Base-by-base conservation (phyloP, 495 filamentous ascomycete genomes). In the Aspergillus leporis region DNA sequence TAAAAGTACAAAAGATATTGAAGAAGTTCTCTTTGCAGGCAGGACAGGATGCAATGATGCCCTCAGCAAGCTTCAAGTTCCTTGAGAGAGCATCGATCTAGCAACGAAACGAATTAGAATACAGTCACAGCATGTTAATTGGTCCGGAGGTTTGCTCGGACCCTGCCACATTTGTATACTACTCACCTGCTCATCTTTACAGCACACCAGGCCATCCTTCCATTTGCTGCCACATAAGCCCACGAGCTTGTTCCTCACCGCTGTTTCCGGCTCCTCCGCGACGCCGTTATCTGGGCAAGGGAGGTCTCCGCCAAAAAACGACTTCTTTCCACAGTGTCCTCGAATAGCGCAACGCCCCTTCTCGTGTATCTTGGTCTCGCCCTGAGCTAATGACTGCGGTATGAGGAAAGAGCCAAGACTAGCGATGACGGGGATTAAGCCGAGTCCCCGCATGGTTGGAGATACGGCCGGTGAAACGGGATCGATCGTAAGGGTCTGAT, bases 11-110 rank as follows among this genome's bases (percentile, higher is more conserved):
- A 67, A 98, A 98, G 46, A 95, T 83, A 78, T 98, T 92, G 81
- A 89, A 97, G 74, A 98, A 98, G 76, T 98, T 98, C 53, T 88
- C 87, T 74, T 91, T 92, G 80, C 94, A 98, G 25, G 94, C 94
- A 13, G 94, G 94, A 74, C 94, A 98, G 22, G 91, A 87, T 30
- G 90, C 82, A 68, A 98, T 97, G 61, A 98, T 87, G 53, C 85
- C 80, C 65, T 93, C 90, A 1, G 91, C 93, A n/a, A 89, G 88
- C 64, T 90, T 85, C 52, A 98, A 81, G 63, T 96, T 96, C 53
- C 77, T 86, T 22, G 86, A 83, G 41, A 98, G 83, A 7, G 87
- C 80, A 55, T 90, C 83, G 56, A 98, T 79, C 91, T 92, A 68
- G 19, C 30, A 30, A 5, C 30, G 9, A 4, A 21, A 43, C n/a